Evolutionary conservation across 139 green algal species (phyloP), one percentile per base, ranked within the genome.

Genomic region (Protoeuglena noctilucae): DNA sequence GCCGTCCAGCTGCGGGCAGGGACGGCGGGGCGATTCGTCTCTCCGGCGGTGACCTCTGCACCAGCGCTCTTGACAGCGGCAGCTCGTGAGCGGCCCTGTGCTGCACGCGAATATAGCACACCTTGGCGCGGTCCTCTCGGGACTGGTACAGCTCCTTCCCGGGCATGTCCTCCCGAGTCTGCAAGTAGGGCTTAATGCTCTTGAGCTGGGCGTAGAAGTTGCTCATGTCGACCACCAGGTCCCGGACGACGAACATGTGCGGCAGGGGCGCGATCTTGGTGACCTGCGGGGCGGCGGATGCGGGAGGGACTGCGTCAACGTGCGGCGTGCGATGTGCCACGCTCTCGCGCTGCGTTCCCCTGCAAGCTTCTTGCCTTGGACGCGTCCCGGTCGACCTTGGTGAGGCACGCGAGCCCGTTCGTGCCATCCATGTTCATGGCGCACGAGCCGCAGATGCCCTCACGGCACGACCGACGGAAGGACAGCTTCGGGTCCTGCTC

Each of bases 161-260:
- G 4, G 66, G 54, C 31, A 58, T 65, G 4, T 65, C 67, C 51
- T 72, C 56, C 40, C 85, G 87, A 30, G 76, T 87, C 68, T 93
- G 78, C 64, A 98, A 68, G 67, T 77, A 98, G 4, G 91, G 91
- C 71, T 97, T 89, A 68, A 98, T 96, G 53, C 69, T 82, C 70
- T 98, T 98, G 77, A 97, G 97, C 77, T 96, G 89, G 1, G 85
- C 65, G 67, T 98, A 98, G 69, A 98, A 98, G 67, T 98, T 96
- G 67, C 65, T 72, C 89, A 98, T 97, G 73, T 98, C 91, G 47
- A 97, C 89, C 9, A 98, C 91, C 53, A 98, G 63, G 64, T 98
- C 91, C 58, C 88, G 85, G 1, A 98, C 69, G 12, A 98, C 89
- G 67, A 92, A 95, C 91, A 98, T 98, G 77, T 98, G 91, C 1